phyloP scores from a whole-genome alignment of 2,329 filamentous ascomycete species.

The Colletotrichum ledebouriae region DNA sequence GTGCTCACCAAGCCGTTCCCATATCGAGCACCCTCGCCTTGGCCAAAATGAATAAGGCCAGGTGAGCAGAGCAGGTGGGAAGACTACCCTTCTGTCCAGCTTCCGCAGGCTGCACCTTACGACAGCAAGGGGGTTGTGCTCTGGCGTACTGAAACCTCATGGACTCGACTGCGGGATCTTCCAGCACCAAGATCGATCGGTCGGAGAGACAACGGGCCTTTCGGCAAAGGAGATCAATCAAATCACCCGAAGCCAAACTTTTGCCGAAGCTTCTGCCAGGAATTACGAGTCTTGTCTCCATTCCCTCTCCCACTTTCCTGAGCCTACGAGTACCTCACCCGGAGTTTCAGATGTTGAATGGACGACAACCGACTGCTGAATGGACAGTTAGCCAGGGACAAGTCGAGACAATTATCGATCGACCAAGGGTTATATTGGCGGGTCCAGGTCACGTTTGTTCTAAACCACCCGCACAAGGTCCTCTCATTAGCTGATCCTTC shows the following conservation, averaged over 20 bases:
- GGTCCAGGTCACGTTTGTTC: neutral
- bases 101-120: conserved; percentile 20
- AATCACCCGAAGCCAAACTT: neutral
- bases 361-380: conserved; percentile 14
- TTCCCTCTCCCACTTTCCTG: conserved; percentile 6
- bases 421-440: neutral
- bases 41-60: conserved; percentile 8
- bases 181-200: conserved; percentile 21
- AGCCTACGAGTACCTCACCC: neutral
- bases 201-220: conserved; percentile 32
- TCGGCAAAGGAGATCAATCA: neutral
- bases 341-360: conserved; percentile 17
- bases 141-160: neutral
- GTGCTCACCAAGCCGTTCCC: conserved; percentile 9
- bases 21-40: neutral
- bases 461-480: neutral
- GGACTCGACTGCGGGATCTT: conserved; percentile 5
- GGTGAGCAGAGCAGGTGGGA: neutral
- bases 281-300: neutral
- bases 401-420: conserved; percentile 6
- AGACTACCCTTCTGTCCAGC: conserved; percentile 19
- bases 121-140: conserved; percentile 4
- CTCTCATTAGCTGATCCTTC: neutral
- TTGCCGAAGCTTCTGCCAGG: neutral
- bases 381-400: conserved; percentile 3